Conservation (phyloP, 2,329 filamentous ascomycete species). For the Talaromyces amestolkiae region DNA sequence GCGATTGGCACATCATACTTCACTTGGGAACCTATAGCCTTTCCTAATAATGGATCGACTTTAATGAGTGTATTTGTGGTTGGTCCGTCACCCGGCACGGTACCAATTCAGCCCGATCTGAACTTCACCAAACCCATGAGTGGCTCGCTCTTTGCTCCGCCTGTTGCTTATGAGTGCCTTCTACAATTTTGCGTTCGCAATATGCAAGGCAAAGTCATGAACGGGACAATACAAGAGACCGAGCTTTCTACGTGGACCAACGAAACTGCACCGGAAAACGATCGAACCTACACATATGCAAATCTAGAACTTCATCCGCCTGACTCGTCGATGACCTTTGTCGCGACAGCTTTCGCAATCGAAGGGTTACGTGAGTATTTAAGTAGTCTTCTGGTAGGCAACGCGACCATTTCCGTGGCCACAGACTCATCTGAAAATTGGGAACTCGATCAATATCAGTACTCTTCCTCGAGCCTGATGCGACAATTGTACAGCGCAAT, state of each 20-base stretch:
- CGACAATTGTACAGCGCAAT: background rate
- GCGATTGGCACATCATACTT: background rate
- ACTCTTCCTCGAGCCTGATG: background rate
- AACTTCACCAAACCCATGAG: background rate
- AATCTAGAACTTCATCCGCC: background rate
- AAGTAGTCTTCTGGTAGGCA: background rate
- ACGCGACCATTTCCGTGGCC: background rate
- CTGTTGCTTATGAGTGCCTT: background rate
- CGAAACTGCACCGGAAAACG: background rate
- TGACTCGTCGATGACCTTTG: background rate
- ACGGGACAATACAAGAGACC: background rate
- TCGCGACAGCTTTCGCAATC: background rate
- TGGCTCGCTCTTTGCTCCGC: background rate
- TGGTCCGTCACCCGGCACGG: background rate
- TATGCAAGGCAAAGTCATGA: background rate
- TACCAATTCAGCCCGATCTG: background rate
- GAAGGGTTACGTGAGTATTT: background rate
- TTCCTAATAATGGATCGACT: background rate
- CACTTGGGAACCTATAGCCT: background rate
- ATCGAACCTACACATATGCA: background rate
- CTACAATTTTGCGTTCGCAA: background rate
- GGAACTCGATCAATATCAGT: background rate
- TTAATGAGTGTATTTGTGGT: background rate
- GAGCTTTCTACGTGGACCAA: background rate
- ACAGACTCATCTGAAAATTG: background rate